Conservation (phyloP, 805 yeast genomes). For the Babjeviella inositovora region DNA sequence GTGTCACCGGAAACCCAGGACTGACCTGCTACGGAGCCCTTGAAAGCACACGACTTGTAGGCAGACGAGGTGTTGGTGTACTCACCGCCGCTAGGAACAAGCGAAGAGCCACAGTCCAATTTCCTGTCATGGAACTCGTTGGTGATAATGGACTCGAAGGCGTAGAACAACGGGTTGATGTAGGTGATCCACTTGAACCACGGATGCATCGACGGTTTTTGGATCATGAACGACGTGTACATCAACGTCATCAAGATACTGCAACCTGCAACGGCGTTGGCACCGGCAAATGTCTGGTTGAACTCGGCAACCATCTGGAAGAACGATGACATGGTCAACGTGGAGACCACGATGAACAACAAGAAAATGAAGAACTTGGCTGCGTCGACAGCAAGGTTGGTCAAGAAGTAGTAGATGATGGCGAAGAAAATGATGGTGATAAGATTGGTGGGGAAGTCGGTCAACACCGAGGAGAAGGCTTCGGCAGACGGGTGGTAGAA, state of each 20-base stretch:
- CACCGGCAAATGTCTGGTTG: slow-evolving; percentile 31
- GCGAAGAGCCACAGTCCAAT: slow-evolving; percentile 39
- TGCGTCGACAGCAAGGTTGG: slow-evolving; percentile 27
- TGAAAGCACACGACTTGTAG: slow-evolving; percentile 38
- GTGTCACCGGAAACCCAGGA: slow-evolving; percentile 38
- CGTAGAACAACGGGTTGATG: slow-evolving; percentile 38
- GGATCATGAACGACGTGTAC: slow-evolving; percentile 56
- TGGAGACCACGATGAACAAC: slow-evolving; percentile 23
- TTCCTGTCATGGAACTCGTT: slow-evolving; percentile 46
- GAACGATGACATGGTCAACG: slow-evolving; percentile 29
- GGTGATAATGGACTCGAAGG: slow-evolving; percentile 47
- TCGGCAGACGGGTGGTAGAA: slow-evolving; percentile 65
- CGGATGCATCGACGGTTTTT: slow-evolving; percentile 43
- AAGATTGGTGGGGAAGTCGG: slow-evolving; percentile 49
- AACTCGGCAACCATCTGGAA: slow-evolving; percentile 39
- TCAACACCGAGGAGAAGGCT: slow-evolving; percentile 42
- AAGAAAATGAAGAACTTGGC: slow-evolving; percentile 37
- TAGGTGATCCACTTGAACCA: slow-evolving; percentile 62
- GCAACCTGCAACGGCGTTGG: slow-evolving; percentile 46
- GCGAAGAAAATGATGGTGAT: slow-evolving; percentile 24
- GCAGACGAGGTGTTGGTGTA: slow-evolving; percentile 20
- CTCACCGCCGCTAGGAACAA: slow-evolving; percentile 44
- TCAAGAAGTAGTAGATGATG: slow-evolving; percentile 39
- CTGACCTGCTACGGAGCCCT: slow-evolving; percentile 44
- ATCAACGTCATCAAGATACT: slow-evolving; percentile 29